Percentiles rank a stretch among this genome's conserved stretches.
Evolutionary conservation across 2,329 filamentous ascomycete genomes (phyloP).

Genomic region (Claviceps spartinae): DNA sequence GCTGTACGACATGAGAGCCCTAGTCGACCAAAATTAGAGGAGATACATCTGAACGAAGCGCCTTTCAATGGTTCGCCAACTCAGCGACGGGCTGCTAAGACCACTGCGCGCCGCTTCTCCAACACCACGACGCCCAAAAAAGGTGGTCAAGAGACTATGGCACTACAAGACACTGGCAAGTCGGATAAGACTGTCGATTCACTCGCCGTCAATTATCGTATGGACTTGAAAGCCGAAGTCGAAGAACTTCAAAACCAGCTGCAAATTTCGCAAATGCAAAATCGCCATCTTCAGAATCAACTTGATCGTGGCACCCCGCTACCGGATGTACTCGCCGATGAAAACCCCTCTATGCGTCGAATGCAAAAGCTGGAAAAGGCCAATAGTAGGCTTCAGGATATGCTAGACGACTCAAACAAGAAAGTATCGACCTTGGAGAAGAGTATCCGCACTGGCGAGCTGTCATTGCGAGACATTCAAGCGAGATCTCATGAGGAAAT

Average conservation of each 20-base stretch:
- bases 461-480: conserved; percentile 82
- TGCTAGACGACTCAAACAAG: conserved; percentile 85
- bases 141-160: conserved; percentile 47
- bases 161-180: conserved; percentile 57
- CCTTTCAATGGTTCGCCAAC: conserved; percentile 62
- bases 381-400: conserved; percentile 82
- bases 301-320: conserved; percentile 54
- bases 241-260: conserved; percentile 90
- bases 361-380: conserved; percentile 86
- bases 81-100: conserved; percentile 46
- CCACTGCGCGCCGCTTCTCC: conserved; percentile 47
- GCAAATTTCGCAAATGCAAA: conserved; percentile 89
- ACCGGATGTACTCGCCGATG: conserved; percentile 56
- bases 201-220: conserved; percentile 69
- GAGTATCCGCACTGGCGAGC: conserved; percentile 71
- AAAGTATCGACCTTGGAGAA: conserved; percentile 85
- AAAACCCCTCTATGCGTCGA: conserved; percentile 65
- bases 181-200: conserved; percentile 78
- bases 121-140: conserved; percentile 68
- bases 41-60: conserved; percentile 74
- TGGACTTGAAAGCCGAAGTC: conserved; percentile 81
- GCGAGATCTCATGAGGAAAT: conserved; percentile 90
- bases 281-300: conserved; percentile 80
- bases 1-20: conserved; percentile 58
- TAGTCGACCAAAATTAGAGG: conserved; percentile 65